A percentile compares a stretch with the other conserved stretches of the same genome.
Evolutionary conservation across 108 stramenopile genomes (phyloP).

Genomic region (Craspedostauros australis): DNA sequence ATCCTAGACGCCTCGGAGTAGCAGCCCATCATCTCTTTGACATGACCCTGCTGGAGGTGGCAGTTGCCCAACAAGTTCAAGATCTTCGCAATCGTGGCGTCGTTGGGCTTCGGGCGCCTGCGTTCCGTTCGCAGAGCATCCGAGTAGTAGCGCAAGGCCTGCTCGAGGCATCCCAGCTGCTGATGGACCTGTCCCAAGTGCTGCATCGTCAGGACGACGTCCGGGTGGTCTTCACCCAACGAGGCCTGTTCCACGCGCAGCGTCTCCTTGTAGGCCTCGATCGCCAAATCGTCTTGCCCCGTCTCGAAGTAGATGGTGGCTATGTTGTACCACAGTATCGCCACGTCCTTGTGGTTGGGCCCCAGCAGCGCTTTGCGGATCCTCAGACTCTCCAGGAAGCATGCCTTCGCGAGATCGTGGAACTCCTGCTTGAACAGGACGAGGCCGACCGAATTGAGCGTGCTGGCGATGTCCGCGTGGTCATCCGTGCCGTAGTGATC

Average conservation of each 20-base stretch:
- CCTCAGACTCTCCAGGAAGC: conserved; percentile 41
- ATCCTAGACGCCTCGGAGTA: conserved; percentile 49
- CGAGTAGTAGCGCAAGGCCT: conserved; percentile 38
- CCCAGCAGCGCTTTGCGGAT: conserved; percentile 45
- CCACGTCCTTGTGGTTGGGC: conserved; percentile 41
- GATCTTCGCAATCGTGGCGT: conserved; percentile 25
- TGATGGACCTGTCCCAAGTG: conserved; percentile 51
- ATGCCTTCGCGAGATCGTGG: conserved; percentile 33
- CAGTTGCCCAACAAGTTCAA: conserved; percentile 59
- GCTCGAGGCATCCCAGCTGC: conserved; percentile 41
- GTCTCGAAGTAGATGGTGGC: conserved; percentile 49
- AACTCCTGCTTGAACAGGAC: conserved; percentile 47
- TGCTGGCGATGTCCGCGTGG: conserved; percentile 47
- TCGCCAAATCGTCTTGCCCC: conserved; percentile 48
- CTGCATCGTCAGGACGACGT: conserved; percentile 42
- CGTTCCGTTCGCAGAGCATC: conserved; percentile 46
- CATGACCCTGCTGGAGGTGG: conserved; percentile 37
- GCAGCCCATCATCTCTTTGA: conserved; percentile 47
- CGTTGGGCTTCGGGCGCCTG: conserved; percentile 3
- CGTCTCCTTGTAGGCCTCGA: conserved; percentile 42
- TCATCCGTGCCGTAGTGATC: conserved; percentile 36
- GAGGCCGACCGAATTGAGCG: conserved; percentile 59
- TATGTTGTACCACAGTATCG: conserved; percentile 56
- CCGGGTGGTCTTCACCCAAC: conserved; percentile 39
- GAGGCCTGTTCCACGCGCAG: conserved; percentile 43